Evolutionary conservation across 371 early-diverging fungal genomes (phyloP).

Genomic region (Actinomortierella ambigua): DNA sequence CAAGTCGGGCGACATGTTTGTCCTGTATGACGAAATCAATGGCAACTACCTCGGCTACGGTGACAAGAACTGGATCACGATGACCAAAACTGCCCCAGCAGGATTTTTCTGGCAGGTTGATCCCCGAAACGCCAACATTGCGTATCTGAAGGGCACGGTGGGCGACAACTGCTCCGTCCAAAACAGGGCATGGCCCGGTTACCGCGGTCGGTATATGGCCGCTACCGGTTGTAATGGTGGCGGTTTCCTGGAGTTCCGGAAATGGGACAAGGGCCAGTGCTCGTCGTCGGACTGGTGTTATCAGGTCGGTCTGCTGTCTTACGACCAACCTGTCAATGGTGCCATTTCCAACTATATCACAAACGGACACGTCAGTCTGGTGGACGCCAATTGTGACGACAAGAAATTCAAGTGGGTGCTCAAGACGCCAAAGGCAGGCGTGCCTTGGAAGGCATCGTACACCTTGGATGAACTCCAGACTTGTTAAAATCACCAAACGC

Average conservation of each 20-base stretch:
- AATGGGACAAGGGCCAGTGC: not conserved
- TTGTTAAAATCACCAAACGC: too few species aligned
- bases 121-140: not conserved
- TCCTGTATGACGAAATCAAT: constrained; percentile 1
- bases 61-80: not conserved
- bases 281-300: not conserved
- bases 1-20: not conserved
- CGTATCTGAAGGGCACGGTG: not conserved
- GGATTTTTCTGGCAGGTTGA: not conserved
- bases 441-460: not conserved
- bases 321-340: not conserved
- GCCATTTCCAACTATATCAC: not conserved
- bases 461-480: not conserved
- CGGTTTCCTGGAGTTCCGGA: not conserved
- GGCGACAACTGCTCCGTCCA: not conserved
- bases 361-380: not conserved
- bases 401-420: not conserved
- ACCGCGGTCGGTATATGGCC: not conserved
- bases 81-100: not conserved
- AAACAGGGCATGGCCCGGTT: not conserved
- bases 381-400: not conserved
- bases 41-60: not conserved
- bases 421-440: not conserved
- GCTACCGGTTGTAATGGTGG: not conserved
- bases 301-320: not conserved